A percentile compares a stretch with the other conserved stretches of the same genome.
phyloP scores from a whole-genome alignment of 75 land plant genomes.

The Picea sitchensis region DNA sequence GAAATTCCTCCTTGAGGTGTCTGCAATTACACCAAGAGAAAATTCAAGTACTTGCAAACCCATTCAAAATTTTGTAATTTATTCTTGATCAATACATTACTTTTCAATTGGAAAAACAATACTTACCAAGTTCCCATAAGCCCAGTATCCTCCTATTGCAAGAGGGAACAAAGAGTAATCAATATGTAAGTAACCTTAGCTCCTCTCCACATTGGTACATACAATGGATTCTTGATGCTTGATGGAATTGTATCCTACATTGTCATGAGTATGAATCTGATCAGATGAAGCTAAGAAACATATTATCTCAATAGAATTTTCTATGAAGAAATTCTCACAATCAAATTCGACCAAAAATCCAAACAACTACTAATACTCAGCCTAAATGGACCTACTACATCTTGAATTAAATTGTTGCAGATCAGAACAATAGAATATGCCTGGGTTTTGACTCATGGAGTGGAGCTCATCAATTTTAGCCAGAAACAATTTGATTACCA shows the following conservation, averaged over 20 bases:
- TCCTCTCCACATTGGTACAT: constrained; percentile 95
- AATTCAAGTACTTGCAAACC: neutral
- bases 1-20: constrained; percentile 66
- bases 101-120: too few species aligned
- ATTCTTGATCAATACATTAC: neutral
- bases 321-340: neutral
- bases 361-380: neutral
- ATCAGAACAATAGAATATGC: neutral
- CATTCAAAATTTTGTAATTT: neutral
- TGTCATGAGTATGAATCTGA: neutral
- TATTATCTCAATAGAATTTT: neutral
- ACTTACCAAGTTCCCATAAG: constrained; percentile 85
- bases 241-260: constrained; percentile 91
- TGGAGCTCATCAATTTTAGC: neutral
- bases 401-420: neutral
- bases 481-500: too few species aligned
- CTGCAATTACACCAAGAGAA: constrained; percentile 27
- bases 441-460: neutral
- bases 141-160: constrained; percentile 88
- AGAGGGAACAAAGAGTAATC: constrained; percentile 79
- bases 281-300: constrained; percentile 3
- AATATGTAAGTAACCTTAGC: constrained; percentile 74
- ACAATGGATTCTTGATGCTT: constrained; percentile 78
- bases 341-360: neutral
- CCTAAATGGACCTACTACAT: neutral